phyloP scores from a whole-genome alignment of 495 filamentous ascomycete species.

The Astrocystis sublimbata region DNA sequence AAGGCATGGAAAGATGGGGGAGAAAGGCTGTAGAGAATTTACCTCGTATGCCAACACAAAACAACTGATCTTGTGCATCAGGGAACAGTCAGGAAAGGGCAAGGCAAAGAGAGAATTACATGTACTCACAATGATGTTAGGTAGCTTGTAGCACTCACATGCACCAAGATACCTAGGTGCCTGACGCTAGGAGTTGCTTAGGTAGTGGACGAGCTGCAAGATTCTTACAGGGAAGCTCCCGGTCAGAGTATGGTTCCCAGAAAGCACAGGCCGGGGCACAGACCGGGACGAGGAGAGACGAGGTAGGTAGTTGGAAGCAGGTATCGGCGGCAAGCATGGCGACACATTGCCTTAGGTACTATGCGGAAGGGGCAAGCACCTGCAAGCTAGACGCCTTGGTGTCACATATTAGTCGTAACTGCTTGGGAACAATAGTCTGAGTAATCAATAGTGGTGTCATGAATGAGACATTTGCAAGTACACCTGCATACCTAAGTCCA shows the following conservation, averaged over 20 bases:
- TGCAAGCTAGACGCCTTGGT: no score
- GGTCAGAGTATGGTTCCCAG: not conserved
- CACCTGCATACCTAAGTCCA: conserved; percentile 8
- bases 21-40: not conserved
- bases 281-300: not conserved
- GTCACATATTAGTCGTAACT: not conserved
- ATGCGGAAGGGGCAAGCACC: no score
- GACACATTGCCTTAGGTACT: no score
- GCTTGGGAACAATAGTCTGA: not conserved
- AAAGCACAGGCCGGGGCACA: not conserved
- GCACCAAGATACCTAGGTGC: not conserved
- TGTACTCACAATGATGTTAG: not conserved
- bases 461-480: no score
- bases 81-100: not conserved
- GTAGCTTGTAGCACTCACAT: not conserved
- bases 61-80: not conserved
- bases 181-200: not conserved
- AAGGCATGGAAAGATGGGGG: not conserved
- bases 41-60: not conserved
- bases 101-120: not conserved
- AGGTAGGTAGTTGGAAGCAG: not conserved
- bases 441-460: not conserved
- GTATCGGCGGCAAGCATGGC: not conserved
- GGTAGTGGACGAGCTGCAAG: not conserved
- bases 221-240: not conserved